Evolutionary conservation across 305 asterid species (phyloP).

Genomic region (Rubia tinctorum): DNA sequence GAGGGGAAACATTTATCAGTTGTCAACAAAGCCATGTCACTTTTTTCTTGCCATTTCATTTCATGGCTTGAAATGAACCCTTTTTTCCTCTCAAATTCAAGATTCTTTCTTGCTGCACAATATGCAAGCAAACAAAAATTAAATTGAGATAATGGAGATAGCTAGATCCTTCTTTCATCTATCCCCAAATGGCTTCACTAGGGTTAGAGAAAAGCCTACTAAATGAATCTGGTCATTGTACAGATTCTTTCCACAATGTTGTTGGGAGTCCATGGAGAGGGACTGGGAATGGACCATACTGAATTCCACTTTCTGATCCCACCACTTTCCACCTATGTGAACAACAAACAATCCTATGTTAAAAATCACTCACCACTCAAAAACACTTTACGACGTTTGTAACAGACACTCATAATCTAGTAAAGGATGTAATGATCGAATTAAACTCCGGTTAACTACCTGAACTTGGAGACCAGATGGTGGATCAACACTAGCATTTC

Average conservation of each 20-base stretch:
- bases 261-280: constrained; percentile 74
- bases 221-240: constrained; percentile 2
- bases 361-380: constrained; percentile 14
- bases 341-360: constrained; percentile 23
- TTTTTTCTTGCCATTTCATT: background rate
- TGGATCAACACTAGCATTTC: constrained; percentile 78
- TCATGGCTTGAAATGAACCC: constrained; percentile 1
- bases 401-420: background rate
- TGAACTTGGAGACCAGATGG: constrained; percentile 62
- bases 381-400: background rate
- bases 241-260: constrained; percentile 45
- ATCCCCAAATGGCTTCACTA: background rate
- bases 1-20: background rate
- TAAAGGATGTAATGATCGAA: too few relatives aligned
- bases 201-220: constrained; percentile 3
- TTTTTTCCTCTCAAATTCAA: constrained; percentile 14
- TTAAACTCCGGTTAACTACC: too few relatives aligned
- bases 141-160: background rate
- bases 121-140: background rate
- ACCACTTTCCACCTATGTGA: constrained; percentile 60
- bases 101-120: constrained; percentile 12
- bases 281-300: constrained; percentile 69
- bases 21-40: constrained; percentile 19
- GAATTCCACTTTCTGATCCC: constrained; percentile 52
- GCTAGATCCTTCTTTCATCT: background rate